phyloP scores from a whole-genome alignment of 495 filamentous ascomycete genomes.

The Hyaloscypha variabilis region DNA sequence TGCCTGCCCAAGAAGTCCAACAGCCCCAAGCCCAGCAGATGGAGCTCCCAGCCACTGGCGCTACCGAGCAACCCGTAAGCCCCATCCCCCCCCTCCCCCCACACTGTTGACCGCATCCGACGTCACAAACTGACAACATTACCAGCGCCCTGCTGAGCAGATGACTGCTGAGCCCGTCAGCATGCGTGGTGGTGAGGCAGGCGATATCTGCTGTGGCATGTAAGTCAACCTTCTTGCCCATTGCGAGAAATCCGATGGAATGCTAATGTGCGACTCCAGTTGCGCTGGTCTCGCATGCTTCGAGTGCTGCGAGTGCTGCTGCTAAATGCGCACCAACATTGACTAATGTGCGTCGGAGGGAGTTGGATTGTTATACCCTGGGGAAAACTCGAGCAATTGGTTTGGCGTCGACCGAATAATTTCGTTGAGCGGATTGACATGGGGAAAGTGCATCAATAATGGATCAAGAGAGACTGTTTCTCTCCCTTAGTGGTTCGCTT shows the following conservation, averaged over 20 bases:
- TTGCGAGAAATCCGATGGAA: neutral
- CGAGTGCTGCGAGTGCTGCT: constrained; percentile 33
- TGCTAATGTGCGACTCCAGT: constrained; percentile 12
- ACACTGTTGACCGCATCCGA: neutral
- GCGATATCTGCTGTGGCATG: constrained; percentile 32
- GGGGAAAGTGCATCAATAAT: neutral
- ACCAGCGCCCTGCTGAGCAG: constrained; percentile 26
- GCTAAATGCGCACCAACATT: constrained; percentile 20
- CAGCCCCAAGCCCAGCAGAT: constrained; percentile 32
- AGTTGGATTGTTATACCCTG: neutral
- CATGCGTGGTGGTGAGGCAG: constrained; percentile 32
- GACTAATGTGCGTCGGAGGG: neutral
- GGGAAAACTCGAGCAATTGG: neutral
- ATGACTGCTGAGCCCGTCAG: constrained; percentile 34
- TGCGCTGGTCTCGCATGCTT: constrained; percentile 33
- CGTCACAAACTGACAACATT: constrained; percentile 2
- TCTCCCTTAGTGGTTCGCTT: neutral
- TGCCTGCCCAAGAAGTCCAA: constrained; percentile 31
- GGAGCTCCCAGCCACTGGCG: constrained; percentile 22
- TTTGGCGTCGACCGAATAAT: neutral
- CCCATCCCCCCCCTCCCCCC: neutral
- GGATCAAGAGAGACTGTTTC: neutral
- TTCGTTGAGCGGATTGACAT: neutral
- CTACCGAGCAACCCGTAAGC: constrained; percentile 29
- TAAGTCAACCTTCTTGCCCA: constrained; percentile 14